Evolutionary conservation across 306 rosid genomes (phyloP), one percentile per base, ranked within the genome.

Genomic region (Rosa rugosa): DNA sequence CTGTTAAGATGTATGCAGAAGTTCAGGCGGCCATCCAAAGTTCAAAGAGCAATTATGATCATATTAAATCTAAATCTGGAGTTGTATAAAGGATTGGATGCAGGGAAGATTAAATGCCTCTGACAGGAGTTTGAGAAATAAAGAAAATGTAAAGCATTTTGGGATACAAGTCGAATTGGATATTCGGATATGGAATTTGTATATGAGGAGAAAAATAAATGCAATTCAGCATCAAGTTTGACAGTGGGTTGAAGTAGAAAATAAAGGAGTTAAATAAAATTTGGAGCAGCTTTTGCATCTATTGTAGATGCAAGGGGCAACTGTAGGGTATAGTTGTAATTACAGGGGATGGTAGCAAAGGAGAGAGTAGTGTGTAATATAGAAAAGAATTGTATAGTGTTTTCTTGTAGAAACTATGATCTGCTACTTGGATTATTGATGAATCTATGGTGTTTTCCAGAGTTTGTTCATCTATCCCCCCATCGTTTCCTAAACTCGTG

Each of bases 1-100:
- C 96, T 46, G 87, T 88, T 51, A 70, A 74, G 16, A 90, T 90
- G 92, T 87, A 91, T 81, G 72, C 42, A 20, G 87, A 89, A 23
- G 85, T 96, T 60, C 77, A 78, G 71, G 73, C 81, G 71, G 79
- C 68, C 50, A 88, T 96, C 72, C 69, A 81, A 54, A 49, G 49
- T 18, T 80, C 87, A 0, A 91, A 90, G 86, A 79, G 4, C 47
- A 38, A 0, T 13, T 82, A 86, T 69, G 84, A 72, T 0, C 71
- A 73, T 0, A 27, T 47, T 62, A 89, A 80, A 76, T 72, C 96
- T 46, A 82, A 78, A 42, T 75, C 88, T 41, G 79, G 78, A 66
- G 72, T 80, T 79, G 83, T 62, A 59, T 59, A 77, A 23, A 66
- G 46, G 80, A 75, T 34, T 5, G 59, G 25, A 40, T 18, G 51